Base-by-base conservation (phyloP, 2,329 filamentous ascomycete genomes). In the Trichoderma pleuroti region DNA sequence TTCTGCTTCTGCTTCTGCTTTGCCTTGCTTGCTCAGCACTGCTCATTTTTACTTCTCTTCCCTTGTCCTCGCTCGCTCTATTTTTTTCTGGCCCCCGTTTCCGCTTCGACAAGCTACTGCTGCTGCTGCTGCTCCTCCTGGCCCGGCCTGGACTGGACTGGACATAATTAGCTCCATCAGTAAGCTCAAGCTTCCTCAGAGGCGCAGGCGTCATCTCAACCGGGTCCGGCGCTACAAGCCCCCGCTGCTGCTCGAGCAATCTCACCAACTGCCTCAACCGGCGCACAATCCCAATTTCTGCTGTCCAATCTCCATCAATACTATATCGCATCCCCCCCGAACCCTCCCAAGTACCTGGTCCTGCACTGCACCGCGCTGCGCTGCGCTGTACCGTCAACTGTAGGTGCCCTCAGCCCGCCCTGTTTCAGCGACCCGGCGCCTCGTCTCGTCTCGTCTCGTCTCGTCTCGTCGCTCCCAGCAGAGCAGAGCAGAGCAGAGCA, bases 121-220 rank as follows among this genome's bases (percentile, higher is more conserved):
- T 21, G n/a, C 59, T n/a, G 18, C 39, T 28, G 26, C 26, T 62
- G 59, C 59, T 62, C 59, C 34, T 65, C 28, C 46, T 24, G n/a
- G n/a, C n/a, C n/a, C n/a, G n/a, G n/a, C n/a, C n/a, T n/a, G n/a
- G n/a, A n/a, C n/a, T n/a, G n/a, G n/a, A n/a, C n/a, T n/a, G 54
- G 64, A 49, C 54, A 61, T 61, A 49, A 28, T 36, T 49, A 60
- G 65, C 56, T 61, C 65, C 65, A 24, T 68, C 39, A 57, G 64
- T 42, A 67, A 68, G 65, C 65, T 61, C 65, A 26, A 68, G 56
- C 56, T 68, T 68, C 39, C 21, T 21, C 10, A 61, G 65, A 68
- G 65, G 65, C 56, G 65, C 65, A 68, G 65, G 42, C 65, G 65
- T 68, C 65, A 68, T 68, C 65, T 68, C 56, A 52, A 61, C 65